A percentile compares a stretch with the other conserved stretches of the same genome.
These are phyloP conservation scores for Talaromyces marneffei DNA, from an alignment of 2,329 filamentous ascomycete genomes.

Conservation along the genomic window DNA sequence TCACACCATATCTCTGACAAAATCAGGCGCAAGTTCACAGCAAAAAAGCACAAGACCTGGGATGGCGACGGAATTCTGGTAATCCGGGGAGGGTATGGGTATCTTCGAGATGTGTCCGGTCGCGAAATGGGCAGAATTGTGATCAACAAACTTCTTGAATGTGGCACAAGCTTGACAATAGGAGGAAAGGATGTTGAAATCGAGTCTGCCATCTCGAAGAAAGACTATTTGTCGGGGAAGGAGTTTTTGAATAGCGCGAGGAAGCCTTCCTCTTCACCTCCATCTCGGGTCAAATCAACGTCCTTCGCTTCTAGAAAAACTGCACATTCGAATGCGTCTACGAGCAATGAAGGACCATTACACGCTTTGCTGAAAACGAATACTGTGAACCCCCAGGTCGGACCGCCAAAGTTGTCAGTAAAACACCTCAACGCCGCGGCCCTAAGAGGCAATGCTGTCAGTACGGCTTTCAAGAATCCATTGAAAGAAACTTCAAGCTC, in stretches of 20 bases:
- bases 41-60: constrained; percentile 72
- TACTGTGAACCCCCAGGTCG: constrained; percentile 17
- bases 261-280: constrained; percentile 20
- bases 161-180: constrained; percentile 57
- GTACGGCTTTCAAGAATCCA: constrained; percentile 57
- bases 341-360: not conserved
- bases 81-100: constrained; percentile 52
- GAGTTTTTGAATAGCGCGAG: constrained; percentile 22
- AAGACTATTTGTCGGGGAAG: constrained; percentile 48
- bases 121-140: constrained; percentile 56
- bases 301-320: not conserved
- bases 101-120: constrained; percentile 58
- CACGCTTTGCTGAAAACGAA: constrained; percentile 21
- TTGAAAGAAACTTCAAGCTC: constrained; percentile 50
- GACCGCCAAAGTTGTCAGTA: constrained; percentile 23
- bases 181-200: constrained; percentile 65
- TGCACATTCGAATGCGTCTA: not conserved
- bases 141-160: constrained; percentile 52
- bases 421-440: constrained; percentile 36
- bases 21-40: constrained; percentile 59
- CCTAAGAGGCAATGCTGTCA: constrained; percentile 35
- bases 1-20: not conserved
- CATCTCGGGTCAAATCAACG: not conserved
- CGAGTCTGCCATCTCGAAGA: constrained; percentile 55
- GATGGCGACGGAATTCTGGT: constrained; percentile 64